phyloP scores from a whole-genome alignment of 768 basidiomycete genomes.

The Calocera viscosa region DNA sequence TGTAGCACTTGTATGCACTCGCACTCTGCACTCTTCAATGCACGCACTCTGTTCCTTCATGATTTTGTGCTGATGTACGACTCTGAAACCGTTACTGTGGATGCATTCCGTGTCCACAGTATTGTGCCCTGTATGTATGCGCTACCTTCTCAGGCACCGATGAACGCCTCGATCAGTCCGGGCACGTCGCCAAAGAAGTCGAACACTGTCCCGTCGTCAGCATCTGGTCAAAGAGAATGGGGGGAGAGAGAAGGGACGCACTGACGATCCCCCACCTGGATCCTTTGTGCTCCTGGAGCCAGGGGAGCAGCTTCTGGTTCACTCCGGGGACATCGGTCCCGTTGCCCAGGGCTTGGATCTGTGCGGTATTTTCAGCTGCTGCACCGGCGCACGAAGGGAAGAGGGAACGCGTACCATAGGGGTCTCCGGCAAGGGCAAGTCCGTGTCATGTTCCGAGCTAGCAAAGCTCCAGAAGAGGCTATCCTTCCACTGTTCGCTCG shows the following conservation, averaged over 20 bases:
- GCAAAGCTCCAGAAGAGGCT: slow-evolving; percentile 12
- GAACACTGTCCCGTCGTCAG: not conserved
- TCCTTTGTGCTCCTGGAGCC: not conserved
- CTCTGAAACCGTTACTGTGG: too few relatives aligned
- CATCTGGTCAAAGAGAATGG: not conserved
- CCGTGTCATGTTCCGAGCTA: not conserved
- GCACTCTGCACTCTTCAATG: too few relatives aligned
- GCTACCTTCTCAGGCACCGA: not conserved
- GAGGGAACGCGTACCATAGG: not conserved
- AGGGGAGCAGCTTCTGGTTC: slow-evolving; percentile 10
- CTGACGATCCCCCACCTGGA: not conserved
- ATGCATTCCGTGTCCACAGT: too few relatives aligned
- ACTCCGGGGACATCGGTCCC: slow-evolving; percentile 6
- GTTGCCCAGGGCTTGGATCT: slow-evolving; percentile 8
- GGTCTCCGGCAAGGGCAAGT: not conserved
- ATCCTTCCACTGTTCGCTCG: not conserved
- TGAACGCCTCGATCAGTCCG: not conserved
- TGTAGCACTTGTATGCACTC: too few relatives aligned
- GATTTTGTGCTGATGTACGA: too few relatives aligned
- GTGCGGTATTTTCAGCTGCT: not conserved
- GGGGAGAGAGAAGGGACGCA: not conserved
- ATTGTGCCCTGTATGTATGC: too few relatives aligned
- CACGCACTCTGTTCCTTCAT: too few relatives aligned
- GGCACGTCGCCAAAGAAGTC: not conserved
- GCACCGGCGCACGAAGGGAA: not conserved